Conservation (phyloP, 345 rosid species). For the Alliaria petiolata region DNA sequence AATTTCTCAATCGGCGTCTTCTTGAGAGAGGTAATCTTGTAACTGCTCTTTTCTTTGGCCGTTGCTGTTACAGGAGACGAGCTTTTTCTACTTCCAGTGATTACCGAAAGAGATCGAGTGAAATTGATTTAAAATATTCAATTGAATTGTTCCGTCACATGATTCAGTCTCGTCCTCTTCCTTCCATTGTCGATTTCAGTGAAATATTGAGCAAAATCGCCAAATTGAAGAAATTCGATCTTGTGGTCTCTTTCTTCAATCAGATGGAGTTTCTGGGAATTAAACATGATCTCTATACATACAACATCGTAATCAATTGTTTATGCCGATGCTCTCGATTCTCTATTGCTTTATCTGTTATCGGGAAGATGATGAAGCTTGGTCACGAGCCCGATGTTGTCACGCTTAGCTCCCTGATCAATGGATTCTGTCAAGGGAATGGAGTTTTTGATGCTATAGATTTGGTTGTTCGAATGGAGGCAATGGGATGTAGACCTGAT, state of each 20-base stretch:
- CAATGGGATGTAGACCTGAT: conserved; percentile 5
- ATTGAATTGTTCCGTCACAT: not conserved
- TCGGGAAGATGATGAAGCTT: conserved; percentile 27
- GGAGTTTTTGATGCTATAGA: conserved; percentile 20
- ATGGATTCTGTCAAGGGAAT: conserved; percentile 13
- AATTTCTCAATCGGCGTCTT: not conserved
- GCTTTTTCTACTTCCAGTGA: not conserved
- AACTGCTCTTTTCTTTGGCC: not conserved
- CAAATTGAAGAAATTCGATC: not conserved
- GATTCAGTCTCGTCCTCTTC: conserved; percentile 24
- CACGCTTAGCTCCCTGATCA: conserved; percentile 22
- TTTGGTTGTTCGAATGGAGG: conserved; percentile 16
- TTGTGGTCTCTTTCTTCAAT: conserved; percentile 9
- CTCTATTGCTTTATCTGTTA: conserved; percentile 22
- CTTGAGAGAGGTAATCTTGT: conserved; percentile 7
- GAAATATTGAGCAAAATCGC: conserved; percentile 15
- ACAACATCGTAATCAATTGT: conserved; percentile 24
- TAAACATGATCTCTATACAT: conserved; percentile 25
- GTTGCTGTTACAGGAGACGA: not conserved
- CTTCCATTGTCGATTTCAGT: conserved; percentile 25
- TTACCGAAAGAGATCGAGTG: not conserved
- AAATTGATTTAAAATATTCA: not conserved
- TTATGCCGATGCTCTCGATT: conserved; percentile 13
- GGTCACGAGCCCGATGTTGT: conserved; percentile 27
- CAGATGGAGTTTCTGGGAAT: conserved; percentile 23